Conservation (phyloP, 1,284 basidiomycete genomes). For the Papiliotrema flavescens region DNA sequence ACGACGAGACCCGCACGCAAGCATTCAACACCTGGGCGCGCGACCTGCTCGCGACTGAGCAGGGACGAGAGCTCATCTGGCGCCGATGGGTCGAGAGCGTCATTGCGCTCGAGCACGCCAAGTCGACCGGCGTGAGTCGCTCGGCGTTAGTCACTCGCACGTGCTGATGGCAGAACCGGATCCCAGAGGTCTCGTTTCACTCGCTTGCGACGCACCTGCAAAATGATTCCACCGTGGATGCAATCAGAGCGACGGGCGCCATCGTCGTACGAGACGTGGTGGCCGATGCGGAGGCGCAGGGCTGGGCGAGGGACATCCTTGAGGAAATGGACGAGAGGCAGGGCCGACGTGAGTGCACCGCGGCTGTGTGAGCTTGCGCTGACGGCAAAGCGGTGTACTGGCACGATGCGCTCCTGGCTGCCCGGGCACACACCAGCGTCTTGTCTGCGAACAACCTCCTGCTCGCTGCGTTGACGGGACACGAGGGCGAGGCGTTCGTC, state of each 20-base stretch:
- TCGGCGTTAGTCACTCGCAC: not conserved
- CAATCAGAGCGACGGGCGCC: conserved; percentile 22
- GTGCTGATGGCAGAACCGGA: conserved; percentile 7
- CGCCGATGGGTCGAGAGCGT: conserved; percentile 12
- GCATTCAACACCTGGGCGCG: conserved; percentile 15
- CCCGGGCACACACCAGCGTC: conserved; percentile 34
- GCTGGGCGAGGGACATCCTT: conserved; percentile 27
- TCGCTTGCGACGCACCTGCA: conserved; percentile 23
- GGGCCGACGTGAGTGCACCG: conserved; percentile 19
- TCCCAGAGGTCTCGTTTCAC: conserved; percentile 35
- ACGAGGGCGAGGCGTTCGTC: conserved; percentile 10
- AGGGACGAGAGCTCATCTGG: conserved; percentile 7
- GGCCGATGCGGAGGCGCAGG: conserved; percentile 31
- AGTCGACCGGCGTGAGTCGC: conserved; percentile 18
- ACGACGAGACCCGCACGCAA: not conserved
- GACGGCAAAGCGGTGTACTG: conserved; percentile 30
- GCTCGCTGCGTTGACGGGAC: conserved; percentile 15
- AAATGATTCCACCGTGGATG: conserved; percentile 11
- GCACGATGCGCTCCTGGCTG: conserved; percentile 29
- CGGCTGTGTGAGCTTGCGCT: not conserved
- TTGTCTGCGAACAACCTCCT: conserved; percentile 30
- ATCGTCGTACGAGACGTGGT: conserved; percentile 42
- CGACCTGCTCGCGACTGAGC: conserved; percentile 10
- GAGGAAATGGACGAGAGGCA: conserved; percentile 10
- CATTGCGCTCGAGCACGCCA: conserved; percentile 8